phyloP scores from a whole-genome alignment of 2,329 filamentous ascomycete species.

The Lecanoromycetidae sp. region DNA sequence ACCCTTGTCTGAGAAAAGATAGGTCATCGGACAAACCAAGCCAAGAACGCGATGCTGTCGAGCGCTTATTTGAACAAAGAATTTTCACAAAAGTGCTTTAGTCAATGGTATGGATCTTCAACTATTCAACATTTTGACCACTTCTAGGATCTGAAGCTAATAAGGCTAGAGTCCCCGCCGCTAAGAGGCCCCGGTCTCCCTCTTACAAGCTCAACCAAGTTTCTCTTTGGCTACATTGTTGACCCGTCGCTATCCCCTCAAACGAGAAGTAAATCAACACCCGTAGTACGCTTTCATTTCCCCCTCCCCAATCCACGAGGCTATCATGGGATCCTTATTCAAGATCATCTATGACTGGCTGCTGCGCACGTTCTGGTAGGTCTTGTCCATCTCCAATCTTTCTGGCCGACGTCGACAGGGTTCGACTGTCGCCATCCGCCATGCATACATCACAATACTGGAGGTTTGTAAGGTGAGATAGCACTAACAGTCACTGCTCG shows the following conservation, averaged over 20 bases:
- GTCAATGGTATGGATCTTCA: not conserved
- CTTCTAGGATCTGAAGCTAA: slow-evolving; percentile 7
- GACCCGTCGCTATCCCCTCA: not conserved
- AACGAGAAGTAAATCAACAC: too few species aligned
- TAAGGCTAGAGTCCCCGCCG: slow-evolving; percentile 13
- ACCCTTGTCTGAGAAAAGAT: too few species aligned
- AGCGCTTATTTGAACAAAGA: slow-evolving; percentile 1
- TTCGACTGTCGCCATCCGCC: not conserved
- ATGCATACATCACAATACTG: not conserved
- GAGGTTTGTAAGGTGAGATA: not conserved
- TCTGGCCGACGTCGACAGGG: not conserved
- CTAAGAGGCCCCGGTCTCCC: slow-evolving; percentile 2
- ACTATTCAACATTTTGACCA: not conserved
- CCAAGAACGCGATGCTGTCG: not conserved
- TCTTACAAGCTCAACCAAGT: slow-evolving; percentile 8
- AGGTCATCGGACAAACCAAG: not conserved
- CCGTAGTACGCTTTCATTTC: too few species aligned
- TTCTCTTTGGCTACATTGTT: slow-evolving; percentile 4
- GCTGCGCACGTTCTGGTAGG: slow-evolving; percentile 91
- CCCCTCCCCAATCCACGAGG: too few species aligned
- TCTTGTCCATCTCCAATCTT: slow-evolving; percentile 15
- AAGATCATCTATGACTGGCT: slow-evolving; percentile 96
- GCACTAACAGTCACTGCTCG: slow-evolving; percentile 9
- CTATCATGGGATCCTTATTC: slow-evolving; percentile 85
- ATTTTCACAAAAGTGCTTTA: not conserved